Base-by-base conservation (phyloP, 306 rosid species). In the Quercus gilva region DNA sequence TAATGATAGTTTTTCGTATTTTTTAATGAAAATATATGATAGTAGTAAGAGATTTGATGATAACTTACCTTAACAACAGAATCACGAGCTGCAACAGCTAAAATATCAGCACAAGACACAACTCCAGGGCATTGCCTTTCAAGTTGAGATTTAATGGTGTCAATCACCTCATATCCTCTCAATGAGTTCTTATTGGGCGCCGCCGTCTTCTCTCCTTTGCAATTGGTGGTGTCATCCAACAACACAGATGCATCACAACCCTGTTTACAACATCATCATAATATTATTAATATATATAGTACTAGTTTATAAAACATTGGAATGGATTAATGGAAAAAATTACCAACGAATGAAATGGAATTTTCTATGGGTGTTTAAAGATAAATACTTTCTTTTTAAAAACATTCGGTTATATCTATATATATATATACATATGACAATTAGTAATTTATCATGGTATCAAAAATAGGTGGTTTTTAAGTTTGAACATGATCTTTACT, bases 221-320 rank as follows among this genome's bases (percentile, higher is more conserved):
- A 83, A 72, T 17, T 85, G 0, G 52, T 13, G 0, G 83, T 82
- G 77, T 87, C 90, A 2, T 90, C 91, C 29, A 90, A 74, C 74
- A 86, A 73, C 5, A 84, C 85, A 0, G 94, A 90, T 31, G 90
- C 94, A 80, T 90, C 91, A 57, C 94, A 90, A 51, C 94, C 94
- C 93, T 89, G 55, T 33, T 29, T 3, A 55, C 19, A 37, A 55
- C 1, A 1, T 5, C 1, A 1, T 5, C 35, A 53, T 35, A 21
- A 4, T 57, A 7, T 7, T 37, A 7, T 35, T 35, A 35, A 6
- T 37, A 37, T 31, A 35, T 0, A 6, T 6, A 7, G 43, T 6
- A 37, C 43, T 6, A 37, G 43, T 37, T 37, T 37, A 37, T 37
- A 6, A 7, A 37, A 37, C 43, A 37, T 37, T 37, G 43, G 43